A percentile compares a stretch with the other conserved stretches of the same genome.
Conservation (phyloP, 441 rosid species). For the Pelargonium fulgidum region DNA sequence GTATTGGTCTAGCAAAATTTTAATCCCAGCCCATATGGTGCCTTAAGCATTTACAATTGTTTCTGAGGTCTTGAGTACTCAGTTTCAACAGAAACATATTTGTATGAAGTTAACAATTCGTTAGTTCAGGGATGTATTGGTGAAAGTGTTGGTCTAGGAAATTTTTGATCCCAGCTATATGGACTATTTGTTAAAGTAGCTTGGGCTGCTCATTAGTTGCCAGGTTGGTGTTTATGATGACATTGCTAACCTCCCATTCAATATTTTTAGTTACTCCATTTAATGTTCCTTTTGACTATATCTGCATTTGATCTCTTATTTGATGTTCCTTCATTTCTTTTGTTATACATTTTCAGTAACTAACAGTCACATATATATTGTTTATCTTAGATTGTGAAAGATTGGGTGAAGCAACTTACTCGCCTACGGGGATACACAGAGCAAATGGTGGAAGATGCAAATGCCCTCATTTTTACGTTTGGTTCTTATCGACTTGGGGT, state of each 20-base stretch:
- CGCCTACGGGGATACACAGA: constrained; percentile 48
- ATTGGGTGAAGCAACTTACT: constrained; percentile 65
- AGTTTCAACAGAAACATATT: no score
- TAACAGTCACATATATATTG: background rate
- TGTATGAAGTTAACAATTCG: no score
- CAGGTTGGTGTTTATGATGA: no score
- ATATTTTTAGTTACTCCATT: no score
- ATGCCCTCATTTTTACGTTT: constrained; percentile 59
- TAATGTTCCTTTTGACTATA: no score
- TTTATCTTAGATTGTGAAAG: constrained; percentile 41
- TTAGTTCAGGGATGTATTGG: no score
- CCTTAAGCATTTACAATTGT: background rate
- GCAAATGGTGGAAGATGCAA: constrained; percentile 71
- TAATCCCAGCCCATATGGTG: background rate
- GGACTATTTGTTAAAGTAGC: no score
- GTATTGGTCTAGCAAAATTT: background rate
- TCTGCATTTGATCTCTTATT: background rate
- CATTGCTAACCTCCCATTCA: no score
- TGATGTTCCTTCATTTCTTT: background rate
- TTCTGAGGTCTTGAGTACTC: no score
- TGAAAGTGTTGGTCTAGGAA: no score
- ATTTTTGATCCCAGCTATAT: no score
- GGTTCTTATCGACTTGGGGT: constrained; percentile 75
- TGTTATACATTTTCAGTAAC: background rate
- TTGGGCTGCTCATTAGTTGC: no score